Evolutionary conservation across 768 basidiomycete species (phyloP).

Genomic region (Suillus subalutaceus): DNA sequence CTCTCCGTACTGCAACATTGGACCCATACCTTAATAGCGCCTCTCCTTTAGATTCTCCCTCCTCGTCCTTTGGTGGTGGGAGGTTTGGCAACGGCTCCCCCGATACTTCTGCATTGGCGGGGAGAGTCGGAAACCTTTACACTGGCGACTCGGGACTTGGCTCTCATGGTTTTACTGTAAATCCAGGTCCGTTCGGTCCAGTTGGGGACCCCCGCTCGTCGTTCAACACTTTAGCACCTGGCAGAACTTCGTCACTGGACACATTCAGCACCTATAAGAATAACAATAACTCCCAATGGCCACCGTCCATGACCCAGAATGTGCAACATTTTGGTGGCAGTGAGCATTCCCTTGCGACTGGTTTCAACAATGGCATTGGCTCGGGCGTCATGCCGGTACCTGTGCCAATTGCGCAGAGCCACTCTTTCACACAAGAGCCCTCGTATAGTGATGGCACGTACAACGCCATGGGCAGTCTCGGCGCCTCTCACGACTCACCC

Average conservation of each 20-base stretch:
- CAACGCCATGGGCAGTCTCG: conserved; percentile 24
- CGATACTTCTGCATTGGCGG: conserved; percentile 61
- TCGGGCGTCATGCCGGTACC: conserved; percentile 22
- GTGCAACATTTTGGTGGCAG: conserved; percentile 23
- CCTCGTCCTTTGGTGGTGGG: conserved; percentile 68
- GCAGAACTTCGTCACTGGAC: conserved; percentile 40
- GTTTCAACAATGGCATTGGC: conserved; percentile 23
- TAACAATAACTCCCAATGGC: conserved; percentile 40
- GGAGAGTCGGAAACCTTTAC: conserved; percentile 44
- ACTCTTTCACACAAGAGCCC: conserved; percentile 30
- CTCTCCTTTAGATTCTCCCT: conserved; percentile 70
- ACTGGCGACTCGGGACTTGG: conserved; percentile 40
- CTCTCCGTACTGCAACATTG: conserved; percentile 62
- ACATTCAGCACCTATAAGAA: conserved; percentile 39
- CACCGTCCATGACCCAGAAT: conserved; percentile 27
- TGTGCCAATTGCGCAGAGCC: conserved; percentile 24
- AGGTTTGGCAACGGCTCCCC: conserved; percentile 71
- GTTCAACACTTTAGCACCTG: conserved; percentile 35
- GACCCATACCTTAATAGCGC: conserved; percentile 55
- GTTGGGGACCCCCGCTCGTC: conserved; percentile 41
- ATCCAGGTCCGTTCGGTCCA: conserved; percentile 40
- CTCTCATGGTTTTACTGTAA: conserved; percentile 32
- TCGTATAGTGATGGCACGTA: conserved; percentile 27
- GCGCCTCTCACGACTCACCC: conserved; percentile 25
- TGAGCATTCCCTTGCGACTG: conserved; percentile 30